These are phyloP conservation scores for Microsporum canis DNA, from an alignment of 2,329 filamentous ascomycete species.

Conservation along the genomic window DNA sequence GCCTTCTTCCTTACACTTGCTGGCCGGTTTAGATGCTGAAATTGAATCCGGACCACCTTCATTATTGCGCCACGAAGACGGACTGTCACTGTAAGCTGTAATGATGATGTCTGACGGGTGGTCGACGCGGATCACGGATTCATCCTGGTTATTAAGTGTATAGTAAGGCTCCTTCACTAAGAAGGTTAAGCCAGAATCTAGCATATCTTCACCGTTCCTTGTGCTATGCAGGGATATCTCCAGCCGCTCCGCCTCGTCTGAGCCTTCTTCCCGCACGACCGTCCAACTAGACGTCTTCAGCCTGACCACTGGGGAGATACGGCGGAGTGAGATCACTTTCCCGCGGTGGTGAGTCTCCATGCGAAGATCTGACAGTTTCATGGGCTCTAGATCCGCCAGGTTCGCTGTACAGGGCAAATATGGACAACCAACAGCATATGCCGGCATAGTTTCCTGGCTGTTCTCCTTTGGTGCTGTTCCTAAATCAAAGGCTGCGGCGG, in stretches of 20 bases:
- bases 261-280: not conserved
- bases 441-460: not conserved
- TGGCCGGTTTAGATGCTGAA: not conserved
- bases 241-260: not conserved
- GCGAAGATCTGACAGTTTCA: not conserved
- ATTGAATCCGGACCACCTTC: not conserved
- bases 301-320: not conserved
- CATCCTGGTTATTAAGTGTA: slow-evolving; percentile 30
- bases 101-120: slow-evolving; percentile 41
- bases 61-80: not conserved
- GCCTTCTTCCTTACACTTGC: not conserved
- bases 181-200: slow-evolving; percentile 22
- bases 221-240: not conserved
- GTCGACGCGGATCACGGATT: slow-evolving; percentile 41
- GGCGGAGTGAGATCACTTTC: not conserved
- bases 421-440: not conserved
- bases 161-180: slow-evolving; percentile 47
- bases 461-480: not conserved
- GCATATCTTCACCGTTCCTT: not conserved
- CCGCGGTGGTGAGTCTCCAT: not conserved
- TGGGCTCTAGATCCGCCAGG: not conserved
- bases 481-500: not conserved
- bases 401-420: not conserved
- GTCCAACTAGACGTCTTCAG: not conserved
- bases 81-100: not conserved